A percentile compares a stretch with the other conserved stretches of the same genome.
phyloP scores from a whole-genome alignment of 345 rosid species.

The Fremontodendron californicum region DNA sequence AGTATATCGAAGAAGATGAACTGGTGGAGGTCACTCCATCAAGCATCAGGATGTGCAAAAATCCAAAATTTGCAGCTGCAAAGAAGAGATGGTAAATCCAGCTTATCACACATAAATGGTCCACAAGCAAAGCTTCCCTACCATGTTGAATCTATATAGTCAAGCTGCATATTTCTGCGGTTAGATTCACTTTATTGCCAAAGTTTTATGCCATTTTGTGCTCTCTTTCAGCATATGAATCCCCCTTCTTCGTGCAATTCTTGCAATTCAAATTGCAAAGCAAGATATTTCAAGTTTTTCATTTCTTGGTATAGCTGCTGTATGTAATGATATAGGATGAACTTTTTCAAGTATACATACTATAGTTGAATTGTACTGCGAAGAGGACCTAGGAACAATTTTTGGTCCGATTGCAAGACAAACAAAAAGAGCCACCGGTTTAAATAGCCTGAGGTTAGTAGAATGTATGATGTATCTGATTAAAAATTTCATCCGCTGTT shows the following conservation, averaged over 20 bases:
- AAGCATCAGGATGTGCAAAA: slow-evolving; percentile 82
- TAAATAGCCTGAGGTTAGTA: background rate
- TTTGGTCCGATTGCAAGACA: background rate
- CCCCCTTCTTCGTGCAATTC: background rate
- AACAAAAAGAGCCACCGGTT: background rate
- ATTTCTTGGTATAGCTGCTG: background rate
- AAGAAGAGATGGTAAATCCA: slow-evolving; percentile 47
- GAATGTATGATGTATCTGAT: background rate
- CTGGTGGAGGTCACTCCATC: slow-evolving; percentile 82
- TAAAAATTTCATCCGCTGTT: background rate
- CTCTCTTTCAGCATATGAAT: background rate
- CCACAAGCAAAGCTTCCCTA: background rate
- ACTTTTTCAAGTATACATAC: background rate
- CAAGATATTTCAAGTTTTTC: background rate
- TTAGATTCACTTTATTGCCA: background rate
- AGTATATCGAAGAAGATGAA: slow-evolving; percentile 94
- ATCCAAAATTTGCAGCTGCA: slow-evolving; percentile 46
- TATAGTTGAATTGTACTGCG: background rate
- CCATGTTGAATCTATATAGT: background rate
- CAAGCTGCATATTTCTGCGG: background rate
- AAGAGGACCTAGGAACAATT: background rate
- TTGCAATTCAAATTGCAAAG: background rate
- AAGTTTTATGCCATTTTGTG: background rate
- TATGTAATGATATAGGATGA: background rate
- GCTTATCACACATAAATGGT: background rate